phyloP scores from a whole-genome alignment of 129 eudicot genomes.

The Flaveria trinervia region DNA sequence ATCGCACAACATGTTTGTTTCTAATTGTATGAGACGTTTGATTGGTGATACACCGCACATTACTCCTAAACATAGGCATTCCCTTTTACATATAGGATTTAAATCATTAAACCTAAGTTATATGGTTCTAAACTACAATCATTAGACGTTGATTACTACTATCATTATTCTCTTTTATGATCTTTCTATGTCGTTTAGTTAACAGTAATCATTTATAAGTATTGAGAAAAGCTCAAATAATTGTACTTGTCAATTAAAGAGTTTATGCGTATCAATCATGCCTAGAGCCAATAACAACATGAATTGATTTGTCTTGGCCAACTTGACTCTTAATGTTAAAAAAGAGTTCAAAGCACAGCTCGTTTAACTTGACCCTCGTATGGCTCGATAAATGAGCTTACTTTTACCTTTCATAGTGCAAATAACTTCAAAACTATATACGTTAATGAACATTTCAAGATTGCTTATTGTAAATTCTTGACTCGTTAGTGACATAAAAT shows the following conservation, averaged over 20 bases:
- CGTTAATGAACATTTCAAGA: too few relatives aligned
- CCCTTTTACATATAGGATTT: not conserved
- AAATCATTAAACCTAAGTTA: not conserved
- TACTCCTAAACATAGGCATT: not conserved
- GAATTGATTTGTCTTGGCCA: not conserved
- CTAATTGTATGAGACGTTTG: too few relatives aligned
- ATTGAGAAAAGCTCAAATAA: not conserved
- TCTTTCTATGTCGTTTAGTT: constrained; percentile 1
- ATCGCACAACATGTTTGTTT: too few relatives aligned
- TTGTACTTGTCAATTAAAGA: not conserved
- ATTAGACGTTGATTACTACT: constrained; percentile 1
- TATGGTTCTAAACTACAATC: not conserved
- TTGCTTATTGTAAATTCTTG: too few relatives aligned
- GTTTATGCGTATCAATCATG: not conserved
- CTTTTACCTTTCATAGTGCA: too few relatives aligned
- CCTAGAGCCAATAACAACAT: not conserved
- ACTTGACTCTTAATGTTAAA: not conserved
- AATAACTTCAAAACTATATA: too few relatives aligned
- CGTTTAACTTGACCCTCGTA: not conserved
- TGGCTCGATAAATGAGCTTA: too few relatives aligned
- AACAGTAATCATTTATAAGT: not conserved
- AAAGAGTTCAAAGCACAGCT: not conserved
- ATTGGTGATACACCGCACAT: not conserved
- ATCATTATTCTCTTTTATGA: not conserved
- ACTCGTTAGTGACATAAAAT: too few relatives aligned